Percentiles rank a stretch among this genome's conserved stretches.
Evolutionary conservation across 139 green algal species (phyloP).

Genomic region (Pleodorina starrii): DNA sequence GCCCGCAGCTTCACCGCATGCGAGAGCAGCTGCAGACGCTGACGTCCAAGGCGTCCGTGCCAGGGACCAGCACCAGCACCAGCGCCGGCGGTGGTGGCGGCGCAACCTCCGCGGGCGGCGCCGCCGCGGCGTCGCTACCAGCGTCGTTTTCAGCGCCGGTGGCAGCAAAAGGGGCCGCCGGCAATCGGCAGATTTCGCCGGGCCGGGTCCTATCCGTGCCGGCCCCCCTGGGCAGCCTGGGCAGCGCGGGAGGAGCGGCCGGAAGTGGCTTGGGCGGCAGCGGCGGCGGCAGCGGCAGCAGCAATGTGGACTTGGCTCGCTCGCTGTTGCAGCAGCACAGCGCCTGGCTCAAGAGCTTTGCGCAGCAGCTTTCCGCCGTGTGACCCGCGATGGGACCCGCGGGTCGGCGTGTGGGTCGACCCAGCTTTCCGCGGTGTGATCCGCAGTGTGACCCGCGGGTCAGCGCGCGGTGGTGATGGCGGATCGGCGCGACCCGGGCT

Average conservation of each 20-base stretch:
- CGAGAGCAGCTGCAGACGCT: slow-evolving; percentile 35
- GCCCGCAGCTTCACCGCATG: slow-evolving; percentile 46
- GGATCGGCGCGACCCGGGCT: too few species aligned
- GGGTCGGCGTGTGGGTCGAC: too few species aligned
- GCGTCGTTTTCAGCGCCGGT: too few species aligned
- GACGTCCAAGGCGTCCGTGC: not conserved
- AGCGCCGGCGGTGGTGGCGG: not conserved
- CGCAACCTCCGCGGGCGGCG: too few species aligned
- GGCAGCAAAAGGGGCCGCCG: too few species aligned
- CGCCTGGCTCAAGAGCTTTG: slow-evolving; percentile 49
- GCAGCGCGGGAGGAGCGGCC: not conserved
- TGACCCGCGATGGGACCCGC: too few species aligned
- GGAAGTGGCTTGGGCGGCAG: not conserved
- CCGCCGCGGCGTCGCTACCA: not conserved
- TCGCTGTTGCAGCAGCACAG: slow-evolving; percentile 48
- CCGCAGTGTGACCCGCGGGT: too few species aligned
- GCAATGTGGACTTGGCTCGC: slow-evolving; percentile 27
- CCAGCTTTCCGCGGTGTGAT: too few species aligned
- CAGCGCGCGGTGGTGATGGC: too few species aligned
- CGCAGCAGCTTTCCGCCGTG: slow-evolving; percentile 34
- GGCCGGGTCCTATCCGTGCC: not conserved
- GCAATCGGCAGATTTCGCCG: not conserved
- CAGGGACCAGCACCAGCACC: not conserved
- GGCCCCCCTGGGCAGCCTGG: not conserved
- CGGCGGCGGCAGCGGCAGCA: not conserved